Percentiles rank a stretch among this genome's conserved stretches.
Conservation (phyloP, 1,284 basidiomycete species). For the Papiliotrema laurentii region DNA sequence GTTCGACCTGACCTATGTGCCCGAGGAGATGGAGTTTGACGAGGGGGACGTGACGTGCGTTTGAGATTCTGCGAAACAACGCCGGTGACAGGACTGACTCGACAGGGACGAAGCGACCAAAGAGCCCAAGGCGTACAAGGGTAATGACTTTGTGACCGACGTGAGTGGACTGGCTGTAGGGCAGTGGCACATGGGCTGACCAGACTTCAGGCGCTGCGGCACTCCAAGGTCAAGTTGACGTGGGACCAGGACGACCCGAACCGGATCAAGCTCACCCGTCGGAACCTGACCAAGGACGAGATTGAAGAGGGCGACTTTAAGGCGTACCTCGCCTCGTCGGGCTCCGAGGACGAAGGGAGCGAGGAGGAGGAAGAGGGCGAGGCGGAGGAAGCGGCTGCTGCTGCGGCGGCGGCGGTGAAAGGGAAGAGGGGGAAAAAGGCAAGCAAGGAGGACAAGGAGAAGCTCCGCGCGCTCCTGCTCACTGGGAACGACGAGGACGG, state of each 20-base stretch:
- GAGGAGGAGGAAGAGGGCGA: constrained; percentile 48
- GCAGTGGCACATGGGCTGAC: neutral
- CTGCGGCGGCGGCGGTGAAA: constrained; percentile 14
- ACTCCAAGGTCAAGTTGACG: constrained; percentile 95
- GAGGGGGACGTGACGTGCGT: constrained; percentile 63
- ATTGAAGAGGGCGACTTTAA: constrained; percentile 85
- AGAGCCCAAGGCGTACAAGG: constrained; percentile 65
- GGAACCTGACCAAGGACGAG: constrained; percentile 70
- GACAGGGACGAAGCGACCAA: constrained; percentile 76
- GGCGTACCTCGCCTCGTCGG: constrained; percentile 74
- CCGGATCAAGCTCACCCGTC: constrained; percentile 72
- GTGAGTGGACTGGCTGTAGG: constrained; percentile 51
- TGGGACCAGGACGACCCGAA: constrained; percentile 99
- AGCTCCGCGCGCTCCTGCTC: constrained; percentile 67
- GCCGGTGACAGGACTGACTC: constrained; percentile 63
- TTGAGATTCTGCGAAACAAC: neutral
- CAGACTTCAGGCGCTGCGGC: constrained; percentile 84
- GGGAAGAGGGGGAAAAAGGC: constrained; percentile 49
- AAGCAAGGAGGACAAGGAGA: constrained; percentile 52
- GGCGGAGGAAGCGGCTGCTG: constrained; percentile 12
- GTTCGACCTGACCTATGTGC: constrained; percentile 90
- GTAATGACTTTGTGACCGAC: constrained; percentile 89
- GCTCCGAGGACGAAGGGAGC: constrained; percentile 49
- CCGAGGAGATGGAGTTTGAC: constrained; percentile 87
- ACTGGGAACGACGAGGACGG: constrained; percentile 55